Percentiles rank a stretch among this genome's conserved stretches.
These are phyloP conservation scores for Helicocarpus griseus DNA, from an alignment of 2,329 filamentous ascomycete genomes.

Conservation along the genomic window DNA sequence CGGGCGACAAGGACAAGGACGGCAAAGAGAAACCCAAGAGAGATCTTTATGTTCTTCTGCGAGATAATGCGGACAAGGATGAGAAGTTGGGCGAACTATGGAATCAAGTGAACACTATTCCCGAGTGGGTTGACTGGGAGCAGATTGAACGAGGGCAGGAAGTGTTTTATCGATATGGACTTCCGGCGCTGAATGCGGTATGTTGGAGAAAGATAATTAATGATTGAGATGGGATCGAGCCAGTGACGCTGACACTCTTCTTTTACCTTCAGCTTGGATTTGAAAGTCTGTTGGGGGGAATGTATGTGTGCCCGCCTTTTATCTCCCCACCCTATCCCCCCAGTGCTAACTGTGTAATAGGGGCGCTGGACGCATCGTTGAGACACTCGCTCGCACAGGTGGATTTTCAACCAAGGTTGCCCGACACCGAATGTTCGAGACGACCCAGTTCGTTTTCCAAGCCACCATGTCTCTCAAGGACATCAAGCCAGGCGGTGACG, in stretches of 20 bases:
- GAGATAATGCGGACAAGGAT: constrained; percentile 49
- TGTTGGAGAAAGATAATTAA: background rate
- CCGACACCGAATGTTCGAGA: constrained; percentile 58
- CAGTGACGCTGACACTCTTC: background rate
- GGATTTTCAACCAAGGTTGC: constrained; percentile 62
- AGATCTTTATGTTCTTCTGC: constrained; percentile 56
- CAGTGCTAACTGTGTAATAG: constrained; percentile 13
- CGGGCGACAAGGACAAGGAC: constrained; percentile 5
- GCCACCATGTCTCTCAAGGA: constrained; percentile 55
- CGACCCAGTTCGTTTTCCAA: constrained; percentile 65
- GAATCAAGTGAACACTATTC: constrained; percentile 56
- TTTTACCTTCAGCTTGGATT: background rate
- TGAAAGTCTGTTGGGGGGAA: background rate
- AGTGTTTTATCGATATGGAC: constrained; percentile 68
- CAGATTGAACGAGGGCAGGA: constrained; percentile 66
- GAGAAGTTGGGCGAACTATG: constrained; percentile 50
- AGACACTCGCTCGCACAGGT: constrained; percentile 63
- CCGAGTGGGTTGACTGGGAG: constrained; percentile 68
- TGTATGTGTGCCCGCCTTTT: background rate
- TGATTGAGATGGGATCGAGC: background rate
- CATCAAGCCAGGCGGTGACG: constrained; percentile 59
- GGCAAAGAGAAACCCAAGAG: constrained; percentile 25
- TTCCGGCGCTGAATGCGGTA: constrained; percentile 16
- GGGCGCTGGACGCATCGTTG: constrained; percentile 62
- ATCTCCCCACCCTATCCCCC: background rate